Percentiles rank a stretch among this genome's conserved stretches.
Conservation (phyloP, 306 rosid species). For the Rosa chinensis region DNA sequence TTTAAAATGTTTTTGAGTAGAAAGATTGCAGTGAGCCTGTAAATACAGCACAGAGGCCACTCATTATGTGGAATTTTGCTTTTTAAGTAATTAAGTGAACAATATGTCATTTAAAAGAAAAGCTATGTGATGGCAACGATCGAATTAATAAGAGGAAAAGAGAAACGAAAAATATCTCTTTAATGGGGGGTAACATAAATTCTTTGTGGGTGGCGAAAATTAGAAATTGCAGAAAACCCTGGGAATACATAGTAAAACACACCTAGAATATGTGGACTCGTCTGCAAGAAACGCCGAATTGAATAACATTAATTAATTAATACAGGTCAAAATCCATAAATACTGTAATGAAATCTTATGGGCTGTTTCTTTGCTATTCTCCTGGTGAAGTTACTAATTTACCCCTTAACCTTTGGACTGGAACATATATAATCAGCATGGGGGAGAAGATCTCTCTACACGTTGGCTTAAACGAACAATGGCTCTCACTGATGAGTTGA, state of each 20-base stretch:
- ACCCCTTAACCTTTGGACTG: conserved; percentile 18
- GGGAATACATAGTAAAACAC: not conserved
- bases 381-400: not conserved
- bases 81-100: too few relatives aligned
- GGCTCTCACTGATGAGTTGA: conserved; percentile 58
- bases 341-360: not conserved
- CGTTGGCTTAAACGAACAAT: conserved; percentile 21
- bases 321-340: not conserved
- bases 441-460: conserved; percentile 5
- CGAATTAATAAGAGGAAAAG: too few relatives aligned
- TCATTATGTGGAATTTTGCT: too few relatives aligned
- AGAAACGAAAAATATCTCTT: too few relatives aligned
- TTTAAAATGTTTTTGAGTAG: too few relatives aligned
- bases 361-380: not conserved
- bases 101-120: too few relatives aligned
- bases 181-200: too few relatives aligned
- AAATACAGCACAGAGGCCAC: too few relatives aligned
- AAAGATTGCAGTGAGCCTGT: too few relatives aligned
- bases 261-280: too few relatives aligned
- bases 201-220: not conserved
- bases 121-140: too few relatives aligned
- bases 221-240: not conserved
- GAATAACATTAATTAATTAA: not conserved
- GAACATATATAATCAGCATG: conserved; percentile 19
- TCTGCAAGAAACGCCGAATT: not conserved